Evolutionary conservation across 2,329 filamentous ascomycete species (phyloP), one percentile per base, ranked within the genome.

Genomic region (Teratosphaeria viscida): DNA sequence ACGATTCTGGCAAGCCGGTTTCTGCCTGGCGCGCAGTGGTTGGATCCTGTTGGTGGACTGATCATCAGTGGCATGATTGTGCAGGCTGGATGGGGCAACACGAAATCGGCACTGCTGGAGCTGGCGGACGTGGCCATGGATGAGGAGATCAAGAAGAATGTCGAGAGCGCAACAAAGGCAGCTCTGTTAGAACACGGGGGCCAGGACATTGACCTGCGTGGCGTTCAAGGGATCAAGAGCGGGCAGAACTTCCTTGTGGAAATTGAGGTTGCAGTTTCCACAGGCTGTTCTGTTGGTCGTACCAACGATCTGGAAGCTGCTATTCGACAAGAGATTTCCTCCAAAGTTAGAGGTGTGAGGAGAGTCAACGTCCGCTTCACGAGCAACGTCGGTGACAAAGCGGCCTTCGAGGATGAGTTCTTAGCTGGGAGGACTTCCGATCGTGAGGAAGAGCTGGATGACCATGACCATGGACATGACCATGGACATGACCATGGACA

Each of bases 161-260:
- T 96, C 26, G 80, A 83, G 57, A 85, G 83, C 67, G 85, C 90
- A 34, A 82, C 84, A 0, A 75, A 77, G 35, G 83, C 82, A 66
- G 84, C 82, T 3, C 75, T 94, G 23, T 61, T 62, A n/a, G 65
- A 64, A 23, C 62, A 64, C 11, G 64, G 64, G 6, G 63, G 59
- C 7, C 56, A 58, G 2, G 63, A 65, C 58, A 81, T 91, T 8
- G 84, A 89, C 69, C 76, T 96, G 54, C 83, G 87, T 53, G 87
- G 89, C 53, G 82, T 97, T 2, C 88, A 90, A 64, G 94, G 94
- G 58, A 82, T 96, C 75, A 99, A 99, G 76, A 94, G 90, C 3
- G 94, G 94, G 34, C 94, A 96, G 74, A 99, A 96, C 76, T 96
- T 95, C 72, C 80, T 97, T 34, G 86, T 97, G 67, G 94, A 97